phyloP scores from a whole-genome alignment of 106 monocot genomes.

The Dactylorhiza incarnata region DNA sequence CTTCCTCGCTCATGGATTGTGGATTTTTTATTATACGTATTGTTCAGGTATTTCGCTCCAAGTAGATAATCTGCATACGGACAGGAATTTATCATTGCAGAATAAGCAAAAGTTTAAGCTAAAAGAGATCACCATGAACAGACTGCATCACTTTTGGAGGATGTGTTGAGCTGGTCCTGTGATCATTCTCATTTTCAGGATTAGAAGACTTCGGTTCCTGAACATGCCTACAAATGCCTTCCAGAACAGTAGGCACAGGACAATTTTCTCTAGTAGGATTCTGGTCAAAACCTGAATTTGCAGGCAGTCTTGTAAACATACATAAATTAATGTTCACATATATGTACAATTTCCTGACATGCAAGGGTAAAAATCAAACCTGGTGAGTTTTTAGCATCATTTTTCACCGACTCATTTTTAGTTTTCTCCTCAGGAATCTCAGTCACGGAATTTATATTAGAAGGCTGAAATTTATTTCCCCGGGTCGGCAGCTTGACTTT shows the following conservation, averaged over 20 bases:
- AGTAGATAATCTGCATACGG: no score
- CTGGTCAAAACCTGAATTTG: not conserved
- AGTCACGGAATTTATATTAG: not conserved
- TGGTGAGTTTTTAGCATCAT: not conserved
- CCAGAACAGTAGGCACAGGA: not conserved
- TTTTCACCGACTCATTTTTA: not conserved
- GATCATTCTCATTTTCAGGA: not conserved
- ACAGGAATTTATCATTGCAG: no score
- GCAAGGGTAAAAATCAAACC: not conserved
- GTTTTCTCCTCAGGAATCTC: not conserved
- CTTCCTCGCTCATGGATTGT: no score
- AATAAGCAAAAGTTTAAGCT: no score
- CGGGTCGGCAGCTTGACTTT: not conserved
- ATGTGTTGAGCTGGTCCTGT: not conserved
- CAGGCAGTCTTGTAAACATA: not conserved
- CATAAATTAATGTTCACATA: not conserved
- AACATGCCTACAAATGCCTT: not conserved
- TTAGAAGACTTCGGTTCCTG: not conserved
- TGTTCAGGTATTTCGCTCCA: no score
- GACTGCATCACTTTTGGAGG: not conserved
- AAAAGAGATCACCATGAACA: no score
- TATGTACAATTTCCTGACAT: not conserved
- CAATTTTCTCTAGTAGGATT: not conserved
- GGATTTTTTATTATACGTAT: no score
- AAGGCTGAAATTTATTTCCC: not conserved